Base-by-base conservation (phyloP, 2,329 filamentous ascomycete species). In the Fusarium duplospermum region DNA sequence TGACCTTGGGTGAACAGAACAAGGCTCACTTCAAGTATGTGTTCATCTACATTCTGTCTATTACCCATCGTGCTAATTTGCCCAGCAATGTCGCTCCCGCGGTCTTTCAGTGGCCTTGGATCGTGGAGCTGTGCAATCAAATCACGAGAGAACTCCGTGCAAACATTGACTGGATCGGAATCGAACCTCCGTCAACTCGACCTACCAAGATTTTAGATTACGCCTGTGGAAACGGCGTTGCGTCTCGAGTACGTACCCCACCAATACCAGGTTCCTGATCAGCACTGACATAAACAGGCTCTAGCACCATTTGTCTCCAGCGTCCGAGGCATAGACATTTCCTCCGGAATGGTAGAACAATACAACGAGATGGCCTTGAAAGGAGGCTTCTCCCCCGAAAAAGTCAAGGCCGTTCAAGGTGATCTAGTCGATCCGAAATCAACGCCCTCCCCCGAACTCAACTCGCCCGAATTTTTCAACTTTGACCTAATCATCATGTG, bases 311-410 rank as follows among this genome's bases (percentile, higher is more conserved):
- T 77, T n/a, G 73, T 82, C 22, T 75, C 78, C 3, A 70, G 59
- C 3, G 75, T 81, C 11, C 77, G 79, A 42, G 82, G 82, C 9
- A 78, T 84, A 29, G 82, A 84, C 59, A 77, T 84, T 27, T 82
- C 83, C 1, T 70, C 77, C 0, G 72, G 73, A 20, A 83, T 83
- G 77, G 77, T 77, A 6, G 67, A 75, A 2, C 75, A 79, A 62
- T 84, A 81, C 73, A 83, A 83, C 56, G 16, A 68, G 6, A 73
- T 73, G 59, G 81, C 79, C 0, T n/a, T 64, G 3, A 74, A 79
- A 18, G 68, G 74, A 18, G 77, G 77, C 1, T 73, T 79, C 31
- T 52, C 68, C 0, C 63, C 70, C 0, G 70, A 74, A 7, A 75
- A 78, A n/a, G 82, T 81, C 59, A 78, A 68, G 13, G 82, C 82